Percentiles rank a stretch among this genome's conserved stretches.
Conservation (phyloP, 2,329 filamentous ascomycete genomes). For the Fusarium tanahbumbuense region DNA sequence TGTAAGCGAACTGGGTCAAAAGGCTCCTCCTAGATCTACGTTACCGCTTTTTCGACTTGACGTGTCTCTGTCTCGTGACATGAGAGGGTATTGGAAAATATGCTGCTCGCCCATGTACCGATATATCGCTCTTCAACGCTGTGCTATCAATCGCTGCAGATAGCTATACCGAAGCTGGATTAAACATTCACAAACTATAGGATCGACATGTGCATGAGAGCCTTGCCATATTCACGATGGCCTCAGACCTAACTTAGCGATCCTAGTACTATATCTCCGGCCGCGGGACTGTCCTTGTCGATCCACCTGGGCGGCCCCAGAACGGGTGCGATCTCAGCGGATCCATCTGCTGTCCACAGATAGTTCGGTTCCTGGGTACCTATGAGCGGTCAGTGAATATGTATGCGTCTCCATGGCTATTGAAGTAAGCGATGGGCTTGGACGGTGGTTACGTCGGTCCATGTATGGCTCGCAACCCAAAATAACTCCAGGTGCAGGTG, state of each 20-base stretch:
- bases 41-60: slow-evolving; percentile 14
- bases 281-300: slow-evolving; percentile 25
- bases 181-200: not conserved
- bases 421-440: not conserved
- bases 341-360: slow-evolving; percentile 1
- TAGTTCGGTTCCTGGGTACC: not conserved
- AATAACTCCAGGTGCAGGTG: not conserved
- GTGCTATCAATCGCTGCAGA: not conserved
- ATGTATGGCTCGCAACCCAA: not conserved
- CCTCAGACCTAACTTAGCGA: slow-evolving; percentile 35
- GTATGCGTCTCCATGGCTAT: not conserved
- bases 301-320: slow-evolving; percentile 28
- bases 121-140: not conserved
- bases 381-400: not conserved
- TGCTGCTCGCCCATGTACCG: not conserved
- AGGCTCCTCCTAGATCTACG: not conserved
- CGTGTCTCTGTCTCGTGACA: not conserved
- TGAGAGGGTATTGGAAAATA: not conserved
- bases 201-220: slow-evolving; percentile 16
- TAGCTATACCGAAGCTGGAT: not conserved
- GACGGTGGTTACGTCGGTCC: not conserved
- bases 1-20: slow-evolving; percentile 22
- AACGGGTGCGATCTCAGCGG: slow-evolving; percentile 16
- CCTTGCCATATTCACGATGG: slow-evolving; percentile 33
- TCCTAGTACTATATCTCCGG: slow-evolving; percentile 26